Conservation (phyloP, 1,284 basidiomycete genomes). For the Trametes polyzona region DNA sequence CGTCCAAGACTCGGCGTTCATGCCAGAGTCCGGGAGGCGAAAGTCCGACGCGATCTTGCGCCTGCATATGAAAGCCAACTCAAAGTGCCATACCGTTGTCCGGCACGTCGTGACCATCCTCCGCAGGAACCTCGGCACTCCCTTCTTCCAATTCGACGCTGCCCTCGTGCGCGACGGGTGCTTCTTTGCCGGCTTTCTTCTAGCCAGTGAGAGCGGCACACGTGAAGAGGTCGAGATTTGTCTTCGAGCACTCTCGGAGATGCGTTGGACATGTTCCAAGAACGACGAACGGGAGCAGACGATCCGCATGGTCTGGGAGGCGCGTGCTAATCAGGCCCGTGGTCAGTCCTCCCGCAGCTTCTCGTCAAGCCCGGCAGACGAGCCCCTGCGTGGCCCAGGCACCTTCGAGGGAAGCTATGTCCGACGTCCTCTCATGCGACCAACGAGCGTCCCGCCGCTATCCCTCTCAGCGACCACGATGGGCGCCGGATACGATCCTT, state of each 20-base stretch:
- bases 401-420: conserved; percentile 28
- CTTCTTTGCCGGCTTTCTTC: conserved; percentile 78
- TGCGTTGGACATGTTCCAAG: conserved; percentile 82
- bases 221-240: conserved; percentile 76
- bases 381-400: conserved; percentile 22
- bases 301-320: conserved; percentile 60
- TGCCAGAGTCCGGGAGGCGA: conserved; percentile 32
- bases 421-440: conserved; percentile 33
- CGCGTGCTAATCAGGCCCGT: conserved; percentile 27
- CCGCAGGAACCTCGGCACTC: conserved; percentile 55
- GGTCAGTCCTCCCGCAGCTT: conserved; percentile 24
- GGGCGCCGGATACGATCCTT: conserved; percentile 25
- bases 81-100: conserved; percentile 54
- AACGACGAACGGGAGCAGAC: conserved; percentile 71
- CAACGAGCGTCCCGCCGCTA: conserved; percentile 37
- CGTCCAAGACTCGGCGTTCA: conserved; percentile 31
- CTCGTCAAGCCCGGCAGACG: conserved; percentile 29
- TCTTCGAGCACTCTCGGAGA: conserved; percentile 71
- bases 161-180: conserved; percentile 79
- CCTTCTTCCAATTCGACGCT: conserved; percentile 82
- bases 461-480: conserved; percentile 29
- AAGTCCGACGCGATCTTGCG: conserved; percentile 41
- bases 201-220: conserved; percentile 58
- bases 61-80: conserved; percentile 58
- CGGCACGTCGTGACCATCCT: conserved; percentile 63